Base-by-base conservation (phyloP, 768 basidiomycete genomes). In the Neoboletus brunneissimus region DNA sequence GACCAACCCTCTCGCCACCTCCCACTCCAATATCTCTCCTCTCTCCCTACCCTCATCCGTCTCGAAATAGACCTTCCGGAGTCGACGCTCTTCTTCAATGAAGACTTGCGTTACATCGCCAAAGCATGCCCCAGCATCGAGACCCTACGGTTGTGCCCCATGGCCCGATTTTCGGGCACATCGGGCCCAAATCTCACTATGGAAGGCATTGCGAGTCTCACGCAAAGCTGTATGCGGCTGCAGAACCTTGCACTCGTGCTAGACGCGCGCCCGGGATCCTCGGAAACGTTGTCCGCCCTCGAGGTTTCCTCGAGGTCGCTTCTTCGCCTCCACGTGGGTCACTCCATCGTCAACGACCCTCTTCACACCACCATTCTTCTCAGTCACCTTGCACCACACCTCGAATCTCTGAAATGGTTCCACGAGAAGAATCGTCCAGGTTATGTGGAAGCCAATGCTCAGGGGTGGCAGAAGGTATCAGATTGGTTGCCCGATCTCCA, bases 41-140 rank as follows among this genome's bases (percentile, higher is more conserved):
- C 73, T 41, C 76, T 91, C 31, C 80, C 82, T 23, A 70, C 69
- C 41, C 77, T 91, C 54, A 65, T 74, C 31, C 81, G 84, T n/a
- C 75, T 91, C 45, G 88, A 89, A 37, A 79, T 91, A 53, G 89
- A 91, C 67, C 84, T 91, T 55, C 87, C 89, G 13, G 88, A 90
- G 67, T 89, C 88, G 5, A 77, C 83, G 51, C 73, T 88, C 54
- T 86, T 91, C 72, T 75, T 78, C 51, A 77, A 83, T 27, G 69
- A 75, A 48, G 89, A 91, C 69, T 67, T 91, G 57, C 74, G 74
- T 51, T 77, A 75, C 57, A 65, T 90, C 7, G 82, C 86, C 16
- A 75, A 75, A 43, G 81, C 82, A 31, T 87, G 84, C 57, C 88
- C 89, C 2, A 83, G 79, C 61, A 74, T 91, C 55, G 87, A 91